Evolutionary conservation across 495 filamentous ascomycete species (phyloP).

Genomic region (Penicillium atrosanguineum): DNA sequence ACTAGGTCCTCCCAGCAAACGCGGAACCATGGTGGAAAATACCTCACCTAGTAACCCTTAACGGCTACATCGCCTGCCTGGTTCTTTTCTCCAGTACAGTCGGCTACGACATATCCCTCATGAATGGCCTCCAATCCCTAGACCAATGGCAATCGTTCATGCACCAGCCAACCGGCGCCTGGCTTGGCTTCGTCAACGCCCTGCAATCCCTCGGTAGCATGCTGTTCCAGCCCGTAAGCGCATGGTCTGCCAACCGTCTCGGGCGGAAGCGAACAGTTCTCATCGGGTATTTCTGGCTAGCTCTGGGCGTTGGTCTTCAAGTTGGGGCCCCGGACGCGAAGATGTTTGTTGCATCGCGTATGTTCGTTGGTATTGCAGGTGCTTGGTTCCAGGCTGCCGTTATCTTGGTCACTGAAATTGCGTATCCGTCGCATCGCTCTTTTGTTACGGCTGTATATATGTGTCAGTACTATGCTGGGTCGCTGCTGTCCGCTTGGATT

Average conservation of each 20-base stretch:
- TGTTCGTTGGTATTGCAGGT: slow-evolving; percentile 58
- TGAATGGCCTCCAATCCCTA: slow-evolving; percentile 37
- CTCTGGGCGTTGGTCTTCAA: slow-evolving; percentile 57
- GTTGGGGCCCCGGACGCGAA: slow-evolving; percentile 40
- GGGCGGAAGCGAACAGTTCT: slow-evolving; percentile 58
- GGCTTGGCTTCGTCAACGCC: slow-evolving; percentile 55
- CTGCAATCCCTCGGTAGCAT: slow-evolving; percentile 64
- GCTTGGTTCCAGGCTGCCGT: slow-evolving; percentile 56
- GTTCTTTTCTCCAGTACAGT: slow-evolving; percentile 22
- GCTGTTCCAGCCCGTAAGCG: slow-evolving; percentile 56
- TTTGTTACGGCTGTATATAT: slow-evolving; percentile 63
- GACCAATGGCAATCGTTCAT: slow-evolving; percentile 36
- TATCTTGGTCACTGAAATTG: slow-evolving; percentile 61
- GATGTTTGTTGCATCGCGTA: slow-evolving; percentile 59
- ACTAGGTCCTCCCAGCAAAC: slow-evolving; percentile 7
- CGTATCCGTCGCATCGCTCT: slow-evolving; percentile 60
- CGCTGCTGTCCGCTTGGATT: slow-evolving; percentile 36
- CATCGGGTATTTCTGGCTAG: slow-evolving; percentile 57
- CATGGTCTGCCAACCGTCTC: slow-evolving; percentile 55
- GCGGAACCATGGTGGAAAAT: slow-evolving; percentile 18
- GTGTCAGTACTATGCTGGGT: slow-evolving; percentile 61
- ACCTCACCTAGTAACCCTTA: slow-evolving; percentile 21
- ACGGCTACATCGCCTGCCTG: slow-evolving; percentile 18
- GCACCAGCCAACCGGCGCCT: slow-evolving; percentile 47
- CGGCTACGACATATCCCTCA: slow-evolving; percentile 30